Conservation (phyloP, 306 rosid species). For the Inga leiocalycina region DNA sequence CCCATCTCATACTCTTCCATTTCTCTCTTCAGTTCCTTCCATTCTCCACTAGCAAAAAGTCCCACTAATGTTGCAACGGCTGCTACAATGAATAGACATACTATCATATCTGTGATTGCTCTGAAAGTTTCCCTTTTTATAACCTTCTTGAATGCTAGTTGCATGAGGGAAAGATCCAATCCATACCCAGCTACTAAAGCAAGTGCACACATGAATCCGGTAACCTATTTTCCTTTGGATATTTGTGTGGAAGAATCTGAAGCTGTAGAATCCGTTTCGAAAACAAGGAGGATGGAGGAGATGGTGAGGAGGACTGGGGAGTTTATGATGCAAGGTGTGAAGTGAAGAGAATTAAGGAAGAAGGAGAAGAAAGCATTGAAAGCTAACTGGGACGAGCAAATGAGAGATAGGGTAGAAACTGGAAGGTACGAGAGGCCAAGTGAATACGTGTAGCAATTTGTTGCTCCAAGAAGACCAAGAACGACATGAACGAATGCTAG, state of each 20-base stretch:
- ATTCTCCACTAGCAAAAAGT: conserved; percentile 53
- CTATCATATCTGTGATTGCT: conserved; percentile 38
- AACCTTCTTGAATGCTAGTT: conserved; percentile 43
- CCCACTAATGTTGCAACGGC: conserved; percentile 35
- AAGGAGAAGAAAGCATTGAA: conserved; percentile 55
- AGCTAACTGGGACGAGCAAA: conserved; percentile 45
- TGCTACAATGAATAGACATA: conserved; percentile 32
- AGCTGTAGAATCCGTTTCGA: conserved; percentile 31
- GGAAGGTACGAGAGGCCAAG: conserved; percentile 50
- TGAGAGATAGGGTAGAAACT: conserved; percentile 51
- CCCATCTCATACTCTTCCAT: conserved; percentile 46
- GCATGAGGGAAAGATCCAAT: conserved; percentile 39
- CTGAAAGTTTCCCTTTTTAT: conserved; percentile 45
- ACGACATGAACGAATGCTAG: conserved; percentile 24
- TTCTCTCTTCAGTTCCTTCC: conserved; percentile 40
- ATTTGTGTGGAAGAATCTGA: not conserved
- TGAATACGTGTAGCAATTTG: conserved; percentile 38
- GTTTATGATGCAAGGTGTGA: conserved; percentile 44
- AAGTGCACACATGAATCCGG: conserved; percentile 52
- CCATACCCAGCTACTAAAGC: conserved; percentile 46
- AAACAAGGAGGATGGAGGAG: conserved; percentile 49
- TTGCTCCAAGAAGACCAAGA: conserved; percentile 17
- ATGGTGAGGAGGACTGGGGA: conserved; percentile 48
- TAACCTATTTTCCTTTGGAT: conserved; percentile 35
- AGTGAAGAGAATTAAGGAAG: conserved; percentile 47